phyloP scores from a whole-genome alignment of 2,329 filamentous ascomycete species.

The Clarireedia monteithiana region DNA sequence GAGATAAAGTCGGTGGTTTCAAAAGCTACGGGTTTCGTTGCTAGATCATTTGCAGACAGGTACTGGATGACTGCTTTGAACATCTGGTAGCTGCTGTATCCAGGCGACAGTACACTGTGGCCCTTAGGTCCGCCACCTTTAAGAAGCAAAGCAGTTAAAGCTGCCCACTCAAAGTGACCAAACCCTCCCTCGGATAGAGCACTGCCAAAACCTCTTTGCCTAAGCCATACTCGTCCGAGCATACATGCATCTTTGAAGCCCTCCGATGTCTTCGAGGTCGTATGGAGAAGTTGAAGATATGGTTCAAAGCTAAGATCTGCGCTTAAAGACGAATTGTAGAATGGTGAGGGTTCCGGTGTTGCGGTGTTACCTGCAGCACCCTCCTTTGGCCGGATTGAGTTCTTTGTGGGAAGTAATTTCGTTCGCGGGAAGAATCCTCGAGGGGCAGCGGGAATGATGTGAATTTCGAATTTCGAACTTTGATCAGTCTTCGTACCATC shows the following conservation, averaged over 20 bases:
- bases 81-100: constrained; percentile 83
- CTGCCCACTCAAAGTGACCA: constrained; percentile 85
- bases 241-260: constrained; percentile 74
- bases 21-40: constrained; percentile 53
- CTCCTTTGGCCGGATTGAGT: constrained; percentile 56
- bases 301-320: constrained; percentile 65
- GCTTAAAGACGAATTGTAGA: constrained; percentile 82
- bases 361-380: constrained; percentile 35
- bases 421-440: constrained; percentile 59
- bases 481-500: constrained; percentile 29
- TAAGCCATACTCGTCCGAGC: constrained; percentile 81
- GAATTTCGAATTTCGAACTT: constrained; percentile 49
- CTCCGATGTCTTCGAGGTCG: constrained; percentile 48
- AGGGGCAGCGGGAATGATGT: constrained; percentile 69
- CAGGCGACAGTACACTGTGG: constrained; percentile 63
- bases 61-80: constrained; percentile 95
- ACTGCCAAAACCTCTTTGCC: constrained; percentile 73
- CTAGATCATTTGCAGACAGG: constrained; percentile 65
- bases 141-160: constrained; percentile 71
- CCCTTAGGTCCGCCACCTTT: constrained; percentile 69
- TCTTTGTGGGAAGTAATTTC: constrained; percentile 64
- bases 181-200: constrained; percentile 72
- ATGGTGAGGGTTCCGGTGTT: constrained; percentile 53
- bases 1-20: constrained; percentile 34
- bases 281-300: constrained; percentile 70